phyloP scores from a whole-genome alignment of 2,329 filamentous ascomycete species.

The Penicillium brasilianum region DNA sequence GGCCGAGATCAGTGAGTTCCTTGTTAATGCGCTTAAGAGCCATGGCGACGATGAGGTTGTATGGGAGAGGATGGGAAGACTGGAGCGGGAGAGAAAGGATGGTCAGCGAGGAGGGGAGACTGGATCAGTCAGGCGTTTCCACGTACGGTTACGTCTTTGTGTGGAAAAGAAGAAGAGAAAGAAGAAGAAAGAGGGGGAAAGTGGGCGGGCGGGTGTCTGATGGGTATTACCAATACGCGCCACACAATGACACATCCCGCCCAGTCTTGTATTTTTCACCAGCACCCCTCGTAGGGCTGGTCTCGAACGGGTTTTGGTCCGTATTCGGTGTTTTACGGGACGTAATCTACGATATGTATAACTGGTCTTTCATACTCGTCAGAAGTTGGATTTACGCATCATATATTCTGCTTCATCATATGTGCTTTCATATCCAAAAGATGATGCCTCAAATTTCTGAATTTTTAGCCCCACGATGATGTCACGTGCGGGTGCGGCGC shows the following conservation, averaged over 20 bases:
- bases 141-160: constrained; percentile 37
- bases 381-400: background rate
- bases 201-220: constrained; percentile 23
- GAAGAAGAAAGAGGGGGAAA: constrained; percentile 34
- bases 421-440: background rate
- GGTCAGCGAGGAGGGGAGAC: constrained; percentile 12
- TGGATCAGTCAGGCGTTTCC: constrained; percentile 16
- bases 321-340: background rate
- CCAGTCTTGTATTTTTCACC: constrained; percentile 7
- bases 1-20: constrained; percentile 58
- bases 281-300: constrained; percentile 13
- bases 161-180: constrained; percentile 38
- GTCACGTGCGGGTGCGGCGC: constrained; percentile 34
- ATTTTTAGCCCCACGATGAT: constrained; percentile 33
- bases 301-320: background rate
- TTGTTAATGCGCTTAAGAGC: constrained; percentile 61
- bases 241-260: constrained; percentile 29
- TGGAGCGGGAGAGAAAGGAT: background rate
- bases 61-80: constrained; percentile 21
- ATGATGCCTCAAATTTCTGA: constrained; percentile 6
- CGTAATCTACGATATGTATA: background rate
- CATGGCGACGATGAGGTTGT: constrained; percentile 41
- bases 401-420: background rate
- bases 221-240: constrained; percentile 31
- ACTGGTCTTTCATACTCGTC: background rate